Base-by-base conservation (phyloP, 148 eudicot species). In the Polygonum maritimum region DNA sequence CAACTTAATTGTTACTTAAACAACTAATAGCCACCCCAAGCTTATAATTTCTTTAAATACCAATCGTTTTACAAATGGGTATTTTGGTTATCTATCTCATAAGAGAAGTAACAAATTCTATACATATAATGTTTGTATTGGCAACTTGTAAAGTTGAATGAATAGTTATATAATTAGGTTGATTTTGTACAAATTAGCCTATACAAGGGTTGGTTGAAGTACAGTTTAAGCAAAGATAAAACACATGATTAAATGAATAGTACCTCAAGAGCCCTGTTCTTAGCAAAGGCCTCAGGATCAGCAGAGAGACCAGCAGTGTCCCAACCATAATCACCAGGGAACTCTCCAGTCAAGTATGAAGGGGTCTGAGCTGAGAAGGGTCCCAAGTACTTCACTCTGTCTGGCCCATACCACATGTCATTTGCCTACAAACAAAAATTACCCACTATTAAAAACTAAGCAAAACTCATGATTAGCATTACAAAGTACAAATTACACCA, bases 311-410 rank as follows among this genome's bases (percentile, higher is more conserved):
- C 97, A 78, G 98, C 97, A 78, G 97, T 93, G 82, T 93, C 98
- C 98, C 98, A 93, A 0, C 98, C 97, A 33, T 93, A 93, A 73
- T 93, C 98, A 48, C 98, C 98, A 2, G 97, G 98, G 52, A 91
- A 93, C 78, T 93, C 97, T 65, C 97, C 97, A 2, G 78, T 93
- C 75, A 93, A 71, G 88, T 91, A 91, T 0, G 97, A 87, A 7
- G 97, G 98, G 44, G 97, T 93, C 75, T 93, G 98, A 76, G 98
- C 98, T 52, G 98, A 93, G 75, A 93, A 93, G 44, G 97, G 97
- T 73, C 97, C 97, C 85, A 91, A 83, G 82, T 90, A 92, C 83
- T 89, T 92, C 2, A 92, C 94, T 15, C 94, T 78, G 85, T 93
- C 94, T 7, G 98, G 97, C 63, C 97, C 98, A 76, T 93, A 93